Conservation (phyloP, 192 early-diverging fungal species). For the Linnemannia schmuckeri region DNA sequence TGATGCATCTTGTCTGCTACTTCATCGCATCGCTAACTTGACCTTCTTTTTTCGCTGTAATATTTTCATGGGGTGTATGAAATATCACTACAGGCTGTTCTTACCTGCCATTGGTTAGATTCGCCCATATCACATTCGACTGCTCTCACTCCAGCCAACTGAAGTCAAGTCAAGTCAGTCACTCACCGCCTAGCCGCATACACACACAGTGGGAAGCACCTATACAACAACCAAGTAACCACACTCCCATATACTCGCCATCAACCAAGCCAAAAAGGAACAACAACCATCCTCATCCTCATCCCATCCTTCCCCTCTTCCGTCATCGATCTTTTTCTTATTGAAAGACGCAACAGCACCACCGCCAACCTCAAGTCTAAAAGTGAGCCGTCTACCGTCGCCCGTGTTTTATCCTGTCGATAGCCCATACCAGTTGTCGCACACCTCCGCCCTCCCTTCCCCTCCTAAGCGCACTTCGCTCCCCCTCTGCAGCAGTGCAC, state of each 20-base stretch:
- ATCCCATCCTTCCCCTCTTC: neutral
- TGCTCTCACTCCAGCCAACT: conserved; percentile 2
- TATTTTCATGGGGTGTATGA: neutral
- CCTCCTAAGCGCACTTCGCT: neutral
- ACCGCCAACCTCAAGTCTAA: neutral
- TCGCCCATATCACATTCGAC: neutral
- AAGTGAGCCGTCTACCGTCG: conserved; percentile 1
- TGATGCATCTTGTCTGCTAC: neutral
- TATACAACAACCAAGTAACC: neutral
- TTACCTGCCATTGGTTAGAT: neutral
- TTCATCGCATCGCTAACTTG: neutral
- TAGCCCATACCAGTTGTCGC: neutral
- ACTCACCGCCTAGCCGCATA: neutral
- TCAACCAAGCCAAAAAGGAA: neutral
- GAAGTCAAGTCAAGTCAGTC: neutral
- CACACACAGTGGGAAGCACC: neutral
- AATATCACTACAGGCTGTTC: neutral
- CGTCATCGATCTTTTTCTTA: neutral
- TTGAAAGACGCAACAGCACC: neutral
- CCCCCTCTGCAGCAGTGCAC: conserved; percentile 6
- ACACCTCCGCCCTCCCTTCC: neutral
- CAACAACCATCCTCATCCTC: neutral
- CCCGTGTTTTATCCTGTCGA: neutral
- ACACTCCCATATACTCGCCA: neutral
- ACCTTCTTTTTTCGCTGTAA: neutral